These are phyloP conservation scores for Capsella rubella DNA, from an alignment of 441 rosid species.

Conservation along the genomic window DNA sequence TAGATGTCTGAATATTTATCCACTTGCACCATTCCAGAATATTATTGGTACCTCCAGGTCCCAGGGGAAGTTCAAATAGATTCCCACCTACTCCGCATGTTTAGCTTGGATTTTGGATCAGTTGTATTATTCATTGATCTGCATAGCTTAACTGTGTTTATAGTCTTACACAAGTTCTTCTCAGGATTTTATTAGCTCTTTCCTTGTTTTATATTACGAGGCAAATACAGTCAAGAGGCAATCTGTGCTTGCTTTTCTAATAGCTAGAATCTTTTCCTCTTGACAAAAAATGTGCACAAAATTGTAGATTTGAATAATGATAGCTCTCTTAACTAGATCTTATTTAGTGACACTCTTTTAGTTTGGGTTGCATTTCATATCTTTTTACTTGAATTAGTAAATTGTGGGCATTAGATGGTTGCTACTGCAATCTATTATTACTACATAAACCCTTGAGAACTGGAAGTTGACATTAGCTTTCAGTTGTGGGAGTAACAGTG, in stretches of 20 bases:
- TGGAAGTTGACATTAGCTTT: constrained; percentile 21
- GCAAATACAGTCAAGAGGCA: constrained; percentile 17
- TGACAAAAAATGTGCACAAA: constrained; percentile 1
- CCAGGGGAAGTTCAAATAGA: constrained; percentile 26
- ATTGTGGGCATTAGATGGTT: constrained; percentile 29
- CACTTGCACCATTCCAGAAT: constrained; percentile 32
- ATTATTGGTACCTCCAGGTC: constrained; percentile 24
- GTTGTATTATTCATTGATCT: constrained; percentile 14
- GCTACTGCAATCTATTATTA: constrained; percentile 24
- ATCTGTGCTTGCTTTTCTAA: constrained; percentile 31
- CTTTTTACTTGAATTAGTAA: constrained; percentile 13
- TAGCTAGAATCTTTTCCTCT: constrained; percentile 11
- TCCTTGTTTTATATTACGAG: constrained; percentile 19
- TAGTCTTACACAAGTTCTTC: constrained; percentile 9
- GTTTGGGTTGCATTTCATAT: constrained; percentile 32
- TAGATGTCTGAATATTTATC: constrained; percentile 29
- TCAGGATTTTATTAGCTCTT: constrained; percentile 2
- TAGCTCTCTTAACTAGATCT: constrained; percentile 5
- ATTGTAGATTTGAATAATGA: constrained; percentile 29
- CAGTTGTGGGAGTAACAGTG: constrained; percentile 25
- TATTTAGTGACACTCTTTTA: constrained; percentile 16
- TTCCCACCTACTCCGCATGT: constrained; percentile 29
- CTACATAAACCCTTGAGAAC: constrained; percentile 10
- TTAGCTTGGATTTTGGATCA: constrained; percentile 20
- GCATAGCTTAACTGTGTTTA: constrained; percentile 17